These are phyloP conservation scores for Coniella lustricola DNA, from an alignment of 2,329 filamentous ascomycete genomes.

Conservation along the genomic window DNA sequence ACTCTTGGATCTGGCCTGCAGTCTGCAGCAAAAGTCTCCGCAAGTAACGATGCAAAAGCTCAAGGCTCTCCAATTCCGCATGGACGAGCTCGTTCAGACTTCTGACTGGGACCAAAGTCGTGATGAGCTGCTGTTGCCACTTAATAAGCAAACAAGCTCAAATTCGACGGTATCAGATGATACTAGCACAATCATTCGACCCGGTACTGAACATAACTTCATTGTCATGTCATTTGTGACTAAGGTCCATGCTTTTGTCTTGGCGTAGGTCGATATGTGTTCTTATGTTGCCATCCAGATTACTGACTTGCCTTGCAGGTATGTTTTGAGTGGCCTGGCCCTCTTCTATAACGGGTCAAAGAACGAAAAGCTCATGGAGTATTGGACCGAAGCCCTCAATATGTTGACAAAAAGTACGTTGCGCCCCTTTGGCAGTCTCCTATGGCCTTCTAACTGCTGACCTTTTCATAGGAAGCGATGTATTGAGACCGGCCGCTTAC, in stretches of 20 bases:
- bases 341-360: conserved; percentile 20
- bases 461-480: conserved; percentile 26
- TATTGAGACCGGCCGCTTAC: conserved; percentile 22
- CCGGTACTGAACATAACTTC: conserved; percentile 44
- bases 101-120: conserved; percentile 39
- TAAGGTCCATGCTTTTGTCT: conserved; percentile 49
- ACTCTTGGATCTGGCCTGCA: conserved; percentile 63
- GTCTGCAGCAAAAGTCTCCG: conserved; percentile 55
- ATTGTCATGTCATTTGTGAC: conserved; percentile 55
- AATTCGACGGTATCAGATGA: conserved; percentile 49
- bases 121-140: conserved; percentile 47
- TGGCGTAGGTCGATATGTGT: conserved; percentile 38
- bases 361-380: conserved; percentile 15
- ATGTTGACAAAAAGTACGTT: conserved; percentile 14
- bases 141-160: conserved; percentile 43
- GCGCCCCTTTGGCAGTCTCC: not conserved
- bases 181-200: conserved; percentile 46
- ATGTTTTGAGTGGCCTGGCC: conserved; percentile 48
- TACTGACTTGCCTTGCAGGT: conserved; percentile 30
- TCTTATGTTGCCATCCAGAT: not conserved
- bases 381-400: conserved; percentile 16
- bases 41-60: conserved; percentile 54
- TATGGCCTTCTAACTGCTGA: conserved; percentile 1
- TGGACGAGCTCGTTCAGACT: conserved; percentile 48
- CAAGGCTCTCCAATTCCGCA: conserved; percentile 50